Conservation (phyloP, 2,329 filamentous ascomycete genomes). For the Uncinocarpus reesii region DNA sequence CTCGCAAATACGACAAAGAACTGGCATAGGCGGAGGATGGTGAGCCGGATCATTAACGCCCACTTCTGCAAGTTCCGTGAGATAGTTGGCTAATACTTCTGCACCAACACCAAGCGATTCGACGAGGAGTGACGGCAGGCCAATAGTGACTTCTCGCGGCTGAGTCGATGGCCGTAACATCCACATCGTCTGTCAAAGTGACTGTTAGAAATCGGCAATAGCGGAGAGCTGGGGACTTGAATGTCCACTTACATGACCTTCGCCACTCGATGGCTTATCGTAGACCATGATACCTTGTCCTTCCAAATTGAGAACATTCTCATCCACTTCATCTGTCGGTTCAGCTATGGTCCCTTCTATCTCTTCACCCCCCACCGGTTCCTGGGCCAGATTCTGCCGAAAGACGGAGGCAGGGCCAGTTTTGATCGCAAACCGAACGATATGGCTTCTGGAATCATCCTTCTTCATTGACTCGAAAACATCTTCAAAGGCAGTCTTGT, state of each 20-base stretch:
- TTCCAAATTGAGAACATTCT: constrained; percentile 64
- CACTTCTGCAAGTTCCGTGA: constrained; percentile 77
- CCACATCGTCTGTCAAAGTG: constrained; percentile 78
- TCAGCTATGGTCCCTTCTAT: constrained; percentile 31
- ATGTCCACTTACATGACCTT: constrained; percentile 68
- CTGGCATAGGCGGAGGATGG: constrained; percentile 69
- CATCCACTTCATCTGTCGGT: constrained; percentile 31
- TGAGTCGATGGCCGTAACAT: constrained; percentile 90
- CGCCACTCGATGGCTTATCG: constrained; percentile 71
- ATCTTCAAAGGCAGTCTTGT: constrained; percentile 69
- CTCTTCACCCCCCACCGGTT: constrained; percentile 21
- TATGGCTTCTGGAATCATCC: constrained; percentile 86
- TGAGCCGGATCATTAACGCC: constrained; percentile 63
- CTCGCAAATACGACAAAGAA: constrained; percentile 94
- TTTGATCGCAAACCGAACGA: constrained; percentile 67
- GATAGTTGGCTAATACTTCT: constrained; percentile 85
- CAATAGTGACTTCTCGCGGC: constrained; percentile 88
- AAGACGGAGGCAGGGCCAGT: constrained; percentile 61
- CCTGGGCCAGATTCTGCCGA: constrained; percentile 23
- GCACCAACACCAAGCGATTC: constrained; percentile 90
- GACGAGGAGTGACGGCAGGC: constrained; percentile 77
- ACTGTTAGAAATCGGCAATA: constrained; percentile 21
- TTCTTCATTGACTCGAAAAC: constrained; percentile 80
- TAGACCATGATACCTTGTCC: constrained; percentile 98
- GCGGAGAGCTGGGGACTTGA: constrained; percentile 9